Percentiles rank a stretch among this genome's conserved stretches.
These are phyloP conservation scores for Metschnikowia cubensis DNA, from an alignment of 805 yeast genomes.

Conservation along the genomic window DNA sequence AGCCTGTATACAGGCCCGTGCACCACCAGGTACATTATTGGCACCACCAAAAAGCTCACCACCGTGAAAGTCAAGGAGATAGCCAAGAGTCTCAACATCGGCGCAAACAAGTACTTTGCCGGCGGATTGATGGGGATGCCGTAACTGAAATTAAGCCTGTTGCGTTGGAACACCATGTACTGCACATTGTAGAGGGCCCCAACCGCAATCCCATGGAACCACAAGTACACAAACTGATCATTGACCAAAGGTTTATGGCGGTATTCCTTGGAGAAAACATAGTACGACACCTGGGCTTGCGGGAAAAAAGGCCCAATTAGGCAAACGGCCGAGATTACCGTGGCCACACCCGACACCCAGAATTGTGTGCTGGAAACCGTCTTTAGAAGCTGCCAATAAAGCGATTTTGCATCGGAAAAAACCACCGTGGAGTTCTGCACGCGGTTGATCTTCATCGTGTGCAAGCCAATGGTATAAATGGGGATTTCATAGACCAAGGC, in stretches of 20 bases:
- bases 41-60: slow-evolving; percentile 26
- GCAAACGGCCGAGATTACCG: slow-evolving; percentile 21
- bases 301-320: slow-evolving; percentile 23
- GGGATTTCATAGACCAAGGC: slow-evolving; percentile 28
- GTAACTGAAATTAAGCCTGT: slow-evolving; percentile 46
- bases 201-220: slow-evolving; percentile 41
- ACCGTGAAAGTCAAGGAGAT: slow-evolving; percentile 34
- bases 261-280: slow-evolving; percentile 36
- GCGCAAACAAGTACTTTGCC: slow-evolving; percentile 25
- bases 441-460: slow-evolving; percentile 25
- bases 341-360: background rate
- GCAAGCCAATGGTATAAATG: slow-evolving; percentile 26
- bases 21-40: slow-evolving; percentile 38
- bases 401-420: slow-evolving; percentile 29
- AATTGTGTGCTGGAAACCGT: background rate
- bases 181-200: slow-evolving; percentile 47
- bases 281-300: slow-evolving; percentile 25
- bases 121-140: slow-evolving; percentile 39
- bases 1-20: slow-evolving; percentile 41
- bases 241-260: slow-evolving; percentile 35
- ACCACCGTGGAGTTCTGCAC: slow-evolving; percentile 27
- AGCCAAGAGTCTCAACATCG: slow-evolving; percentile 29
- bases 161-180: slow-evolving; percentile 51
- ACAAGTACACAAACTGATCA: slow-evolving; percentile 46
- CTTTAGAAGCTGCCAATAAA: slow-evolving; percentile 26